Evolutionary conservation across 2,329 filamentous ascomycete species (phyloP).

Genomic region (Fusarium foetens): DNA sequence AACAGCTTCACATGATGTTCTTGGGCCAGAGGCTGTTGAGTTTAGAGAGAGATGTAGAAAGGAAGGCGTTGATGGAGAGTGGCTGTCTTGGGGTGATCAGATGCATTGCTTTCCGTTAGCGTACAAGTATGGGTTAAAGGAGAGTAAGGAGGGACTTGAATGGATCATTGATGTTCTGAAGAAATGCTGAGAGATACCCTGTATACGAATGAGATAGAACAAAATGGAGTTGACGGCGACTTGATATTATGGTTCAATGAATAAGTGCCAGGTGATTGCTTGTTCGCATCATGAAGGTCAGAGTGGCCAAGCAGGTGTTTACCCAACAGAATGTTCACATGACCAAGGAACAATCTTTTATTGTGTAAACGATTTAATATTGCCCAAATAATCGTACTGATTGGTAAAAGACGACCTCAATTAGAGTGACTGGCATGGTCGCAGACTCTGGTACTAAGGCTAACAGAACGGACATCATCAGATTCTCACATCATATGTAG

Average conservation of each 20-base stretch:
- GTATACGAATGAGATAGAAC: not conserved
- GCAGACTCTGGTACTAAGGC: accelerated
- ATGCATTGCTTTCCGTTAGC: slow-evolving; percentile 69
- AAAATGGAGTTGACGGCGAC: not conserved
- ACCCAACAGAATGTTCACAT: accelerated
- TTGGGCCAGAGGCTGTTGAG: slow-evolving; percentile 61
- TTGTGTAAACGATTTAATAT: accelerated
- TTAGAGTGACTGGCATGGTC: not conserved
- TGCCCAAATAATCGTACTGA: accelerated
- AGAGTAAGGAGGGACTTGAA: slow-evolving; percentile 49
- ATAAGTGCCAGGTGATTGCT: accelerated
- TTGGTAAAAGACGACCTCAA: accelerated
- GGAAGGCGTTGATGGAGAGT: slow-evolving; percentile 59
- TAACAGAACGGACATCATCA: accelerated
- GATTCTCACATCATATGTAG: accelerated
- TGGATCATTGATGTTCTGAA: slow-evolving; percentile 36
- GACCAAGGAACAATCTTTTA: accelerated
- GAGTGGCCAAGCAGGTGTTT: accelerated
- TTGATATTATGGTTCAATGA: accelerated
- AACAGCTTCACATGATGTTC: slow-evolving; percentile 62
- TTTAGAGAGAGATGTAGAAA: slow-evolving; percentile 59
- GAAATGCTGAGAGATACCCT: not conserved
- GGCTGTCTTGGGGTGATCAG: slow-evolving; percentile 68
- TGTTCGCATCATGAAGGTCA: accelerated
- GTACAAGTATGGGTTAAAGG: slow-evolving; percentile 58